These are phyloP conservation scores for Oryza officinalis DNA, from an alignment of 176 grass and related monocot genomes.

Conservation along the genomic window DNA sequence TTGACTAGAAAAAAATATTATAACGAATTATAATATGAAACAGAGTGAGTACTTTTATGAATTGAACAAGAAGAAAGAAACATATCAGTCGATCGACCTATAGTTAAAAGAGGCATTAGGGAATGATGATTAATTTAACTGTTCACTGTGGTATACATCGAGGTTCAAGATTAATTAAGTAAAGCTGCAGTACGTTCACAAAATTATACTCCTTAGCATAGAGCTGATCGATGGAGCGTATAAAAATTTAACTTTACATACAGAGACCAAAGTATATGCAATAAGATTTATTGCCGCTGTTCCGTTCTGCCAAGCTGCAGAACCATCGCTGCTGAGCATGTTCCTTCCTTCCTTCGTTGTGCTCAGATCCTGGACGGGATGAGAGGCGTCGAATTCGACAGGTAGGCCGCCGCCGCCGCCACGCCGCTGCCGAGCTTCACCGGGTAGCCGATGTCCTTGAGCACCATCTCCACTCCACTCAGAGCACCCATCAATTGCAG, in stretches of 20 bases:
- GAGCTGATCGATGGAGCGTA: constrained; percentile 8
- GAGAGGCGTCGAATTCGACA: constrained; percentile 73
- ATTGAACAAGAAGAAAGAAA: too few species aligned
- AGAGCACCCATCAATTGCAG: constrained; percentile 87
- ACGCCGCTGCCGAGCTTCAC: constrained; percentile 96
- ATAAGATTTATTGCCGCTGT: constrained; percentile 15
- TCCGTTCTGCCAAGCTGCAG: constrained; percentile 29
- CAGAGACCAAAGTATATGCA: constrained; percentile 34
- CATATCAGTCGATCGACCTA: too few species aligned
- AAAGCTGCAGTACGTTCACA: constrained; percentile 18
- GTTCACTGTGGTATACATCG: not conserved
- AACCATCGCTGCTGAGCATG: not conserved
- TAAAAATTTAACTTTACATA: constrained; percentile 55
- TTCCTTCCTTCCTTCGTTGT: not conserved
- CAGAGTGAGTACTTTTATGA: too few species aligned
- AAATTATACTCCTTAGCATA: constrained; percentile 22
- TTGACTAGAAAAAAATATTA: too few species aligned
- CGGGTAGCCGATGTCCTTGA: constrained; percentile 87
- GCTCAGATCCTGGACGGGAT: constrained; percentile 89
- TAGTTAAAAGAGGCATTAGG: not conserved
- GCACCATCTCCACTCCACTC: constrained; percentile 92
- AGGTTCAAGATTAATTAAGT: constrained; percentile 2
- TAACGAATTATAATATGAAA: too few species aligned
- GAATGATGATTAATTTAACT: not conserved
- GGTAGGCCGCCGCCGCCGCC: constrained; percentile 74